phyloP scores from a whole-genome alignment of 495 filamentous ascomycete genomes.

The Penicillium riverlandense region DNA sequence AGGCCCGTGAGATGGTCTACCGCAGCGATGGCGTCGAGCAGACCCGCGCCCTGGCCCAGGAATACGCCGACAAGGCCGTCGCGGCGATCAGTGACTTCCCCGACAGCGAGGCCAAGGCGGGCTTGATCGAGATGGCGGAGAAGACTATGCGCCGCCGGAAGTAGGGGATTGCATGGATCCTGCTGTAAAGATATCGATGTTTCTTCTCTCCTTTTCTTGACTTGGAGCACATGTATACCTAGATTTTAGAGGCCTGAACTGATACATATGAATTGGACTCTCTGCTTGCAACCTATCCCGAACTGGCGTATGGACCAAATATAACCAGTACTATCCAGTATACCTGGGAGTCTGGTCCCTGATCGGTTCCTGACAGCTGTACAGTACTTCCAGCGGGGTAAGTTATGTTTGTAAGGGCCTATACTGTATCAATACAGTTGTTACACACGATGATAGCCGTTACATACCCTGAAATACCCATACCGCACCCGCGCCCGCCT shows the following conservation, averaged over 20 bases:
- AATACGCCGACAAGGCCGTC: slow-evolving; percentile 85
- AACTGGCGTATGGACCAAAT: too few species aligned
- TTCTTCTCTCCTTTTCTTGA: slow-evolving; percentile 4
- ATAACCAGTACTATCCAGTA: too few species aligned
- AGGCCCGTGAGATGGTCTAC: slow-evolving; percentile 82
- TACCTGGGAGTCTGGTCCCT: too few species aligned
- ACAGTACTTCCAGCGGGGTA: too few species aligned
- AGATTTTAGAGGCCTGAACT: background rate
- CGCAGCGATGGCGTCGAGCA: slow-evolving; percentile 82
- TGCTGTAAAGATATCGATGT: slow-evolving; percentile 16
- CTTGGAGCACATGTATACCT: slow-evolving; percentile 18
- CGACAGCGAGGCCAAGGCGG: slow-evolving; percentile 84
- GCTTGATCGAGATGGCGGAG: slow-evolving; percentile 84
- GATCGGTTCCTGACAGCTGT: too few species aligned
- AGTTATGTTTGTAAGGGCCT: background rate
- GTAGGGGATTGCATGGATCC: slow-evolving; percentile 31
- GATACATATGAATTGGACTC: background rate
- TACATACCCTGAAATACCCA: background rate
- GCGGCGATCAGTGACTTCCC: slow-evolving; percentile 75
- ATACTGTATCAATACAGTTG: background rate
- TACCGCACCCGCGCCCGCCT: background rate
- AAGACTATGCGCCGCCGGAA: slow-evolving; percentile 88
- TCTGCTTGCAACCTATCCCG: background rate
- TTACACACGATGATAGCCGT: background rate
- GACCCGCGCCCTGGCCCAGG: slow-evolving; percentile 79